These are phyloP conservation scores for Fusarium nanum DNA, from an alignment of 2,329 filamentous ascomycete species.

Conservation along the genomic window DNA sequence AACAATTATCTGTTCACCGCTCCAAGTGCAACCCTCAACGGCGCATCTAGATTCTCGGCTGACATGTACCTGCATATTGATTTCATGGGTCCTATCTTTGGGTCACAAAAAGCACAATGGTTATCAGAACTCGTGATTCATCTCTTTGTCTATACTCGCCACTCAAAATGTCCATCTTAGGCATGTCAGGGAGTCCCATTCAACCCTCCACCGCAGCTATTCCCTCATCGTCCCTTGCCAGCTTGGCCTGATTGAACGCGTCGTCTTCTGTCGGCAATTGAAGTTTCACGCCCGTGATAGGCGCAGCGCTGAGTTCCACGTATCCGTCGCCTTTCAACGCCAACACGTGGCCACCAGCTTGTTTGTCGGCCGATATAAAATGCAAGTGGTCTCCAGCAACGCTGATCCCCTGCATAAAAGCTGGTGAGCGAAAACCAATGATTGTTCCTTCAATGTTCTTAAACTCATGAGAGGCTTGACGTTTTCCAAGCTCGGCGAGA, in stretches of 20 bases:
- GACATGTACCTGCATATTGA: background rate
- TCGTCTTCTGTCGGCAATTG: constrained; percentile 12
- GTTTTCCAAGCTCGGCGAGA: constrained; percentile 30
- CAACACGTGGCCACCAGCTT: constrained; percentile 28
- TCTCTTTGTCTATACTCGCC: background rate
- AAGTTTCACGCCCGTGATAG: constrained; percentile 11
- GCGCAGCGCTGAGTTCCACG: constrained; percentile 1
- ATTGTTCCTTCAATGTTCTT: constrained; percentile 1
- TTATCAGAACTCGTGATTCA: no score
- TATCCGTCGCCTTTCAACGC: constrained; percentile 17
- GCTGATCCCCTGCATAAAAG: constrained; percentile 32
- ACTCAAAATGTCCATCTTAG: rapidly evolving
- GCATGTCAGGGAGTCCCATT: rapidly evolving
- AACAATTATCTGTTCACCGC: background rate
- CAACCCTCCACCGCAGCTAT: constrained; percentile 29
- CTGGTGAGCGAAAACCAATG: constrained; percentile 24
- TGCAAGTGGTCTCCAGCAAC: constrained; percentile 36
- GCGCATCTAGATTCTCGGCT: background rate
- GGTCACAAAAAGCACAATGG: background rate
- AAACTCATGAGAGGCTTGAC: constrained; percentile 22
- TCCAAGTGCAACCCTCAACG: background rate
- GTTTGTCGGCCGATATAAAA: constrained; percentile 3
- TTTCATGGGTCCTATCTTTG: background rate
- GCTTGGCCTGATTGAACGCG: constrained; percentile 15
- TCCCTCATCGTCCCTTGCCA: constrained; percentile 13